phyloP scores from a whole-genome alignment of 352 stramenopile genomes.

The Pythium pyrilobum region DNA sequence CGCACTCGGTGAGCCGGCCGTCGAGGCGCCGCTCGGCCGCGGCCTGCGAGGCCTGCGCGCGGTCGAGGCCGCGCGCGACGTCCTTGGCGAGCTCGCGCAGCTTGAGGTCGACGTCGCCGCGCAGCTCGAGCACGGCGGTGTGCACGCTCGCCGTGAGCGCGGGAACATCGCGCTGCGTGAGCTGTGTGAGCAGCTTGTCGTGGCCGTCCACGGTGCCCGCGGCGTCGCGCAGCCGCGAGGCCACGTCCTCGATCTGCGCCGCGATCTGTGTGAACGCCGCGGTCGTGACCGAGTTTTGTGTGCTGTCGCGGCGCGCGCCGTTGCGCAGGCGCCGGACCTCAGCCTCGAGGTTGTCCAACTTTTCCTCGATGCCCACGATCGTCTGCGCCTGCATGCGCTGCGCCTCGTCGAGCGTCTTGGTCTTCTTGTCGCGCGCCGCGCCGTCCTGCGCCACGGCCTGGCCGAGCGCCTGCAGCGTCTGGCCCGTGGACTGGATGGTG shows the following conservation, averaged over 20 bases:
- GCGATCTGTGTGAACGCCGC: slow-evolving; percentile 12
- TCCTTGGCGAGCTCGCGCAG: slow-evolving; percentile 33
- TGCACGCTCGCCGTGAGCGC: slow-evolving; percentile 33
- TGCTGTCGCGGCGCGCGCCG: slow-evolving; percentile 30
- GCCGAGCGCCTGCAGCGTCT: slow-evolving; percentile 31
- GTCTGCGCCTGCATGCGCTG: slow-evolving; percentile 36
- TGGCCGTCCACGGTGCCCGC: slow-evolving; percentile 21
- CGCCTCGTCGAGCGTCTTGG: slow-evolving; percentile 33
- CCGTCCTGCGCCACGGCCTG: slow-evolving; percentile 33
- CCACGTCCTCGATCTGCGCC: slow-evolving; percentile 38
- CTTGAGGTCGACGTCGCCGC: slow-evolving; percentile 38
- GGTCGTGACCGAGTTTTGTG: slow-evolving; percentile 17
- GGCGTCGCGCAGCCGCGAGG: slow-evolving; percentile 24
- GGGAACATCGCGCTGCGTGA: slow-evolving; percentile 39
- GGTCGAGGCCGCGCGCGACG: slow-evolving; percentile 30
- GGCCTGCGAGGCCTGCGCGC: slow-evolving; percentile 17
- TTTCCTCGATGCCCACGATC: slow-evolving; percentile 52
- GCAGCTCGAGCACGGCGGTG: slow-evolving; percentile 33
- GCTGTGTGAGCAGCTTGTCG: slow-evolving; percentile 23
- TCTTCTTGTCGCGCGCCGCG: slow-evolving; percentile 30
- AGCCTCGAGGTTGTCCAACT: slow-evolving; percentile 43
- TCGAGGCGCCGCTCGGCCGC: slow-evolving; percentile 16
- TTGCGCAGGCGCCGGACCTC: slow-evolving; percentile 48
- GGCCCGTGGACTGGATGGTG: slow-evolving; percentile 31
- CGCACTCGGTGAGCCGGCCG: slow-evolving; percentile 22